Evolutionary conservation across 345 rosid genomes (phyloP).

Genomic region (Murraya koenigii): DNA sequence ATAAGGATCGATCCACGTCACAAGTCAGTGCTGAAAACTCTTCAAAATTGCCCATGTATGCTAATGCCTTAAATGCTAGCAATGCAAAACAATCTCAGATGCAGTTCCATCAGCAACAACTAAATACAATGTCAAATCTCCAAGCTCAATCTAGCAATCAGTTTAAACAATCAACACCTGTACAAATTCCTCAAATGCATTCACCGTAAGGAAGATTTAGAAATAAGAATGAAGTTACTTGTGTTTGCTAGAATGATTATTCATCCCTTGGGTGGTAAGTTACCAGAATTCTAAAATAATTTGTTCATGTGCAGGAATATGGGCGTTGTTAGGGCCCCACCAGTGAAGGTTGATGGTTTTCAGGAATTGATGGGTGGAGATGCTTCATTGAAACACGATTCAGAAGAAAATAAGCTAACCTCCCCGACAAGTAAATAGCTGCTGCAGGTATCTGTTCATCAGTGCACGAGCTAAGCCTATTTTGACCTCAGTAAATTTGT

Average conservation of each 20-base stretch:
- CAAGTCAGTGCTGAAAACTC: conserved; percentile 79
- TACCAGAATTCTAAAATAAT: conserved; percentile 11
- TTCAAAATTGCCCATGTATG: conserved; percentile 62
- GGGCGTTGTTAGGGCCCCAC: conserved; percentile 74
- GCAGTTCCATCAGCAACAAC: conserved; percentile 68
- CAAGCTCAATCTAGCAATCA: conserved; percentile 66
- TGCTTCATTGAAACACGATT: conserved; percentile 62
- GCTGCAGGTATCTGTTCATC: neutral
- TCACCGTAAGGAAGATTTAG: conserved; percentile 57
- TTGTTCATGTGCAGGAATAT: conserved; percentile 47
- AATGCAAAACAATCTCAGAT: conserved; percentile 58
- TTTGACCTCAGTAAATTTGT: neutral
- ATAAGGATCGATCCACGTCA: conserved; percentile 69
- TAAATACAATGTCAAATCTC: conserved; percentile 61
- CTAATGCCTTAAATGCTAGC: conserved; percentile 53
- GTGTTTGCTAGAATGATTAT: neutral
- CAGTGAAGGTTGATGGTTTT: conserved; percentile 90
- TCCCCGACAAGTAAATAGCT: conserved; percentile 66
- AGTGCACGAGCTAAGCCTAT: neutral
- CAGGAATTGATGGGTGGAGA: conserved; percentile 95
- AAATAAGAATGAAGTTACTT: neutral
- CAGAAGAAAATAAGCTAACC: conserved; percentile 67
- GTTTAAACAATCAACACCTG: conserved; percentile 59
- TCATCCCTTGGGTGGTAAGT: neutral
- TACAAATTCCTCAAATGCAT: conserved; percentile 75